A percentile compares a stretch with the other conserved stretches of the same genome.
Evolutionary conservation across 352 stramenopile genomes (phyloP).

Genomic region (Detonula confervacea): DNA sequence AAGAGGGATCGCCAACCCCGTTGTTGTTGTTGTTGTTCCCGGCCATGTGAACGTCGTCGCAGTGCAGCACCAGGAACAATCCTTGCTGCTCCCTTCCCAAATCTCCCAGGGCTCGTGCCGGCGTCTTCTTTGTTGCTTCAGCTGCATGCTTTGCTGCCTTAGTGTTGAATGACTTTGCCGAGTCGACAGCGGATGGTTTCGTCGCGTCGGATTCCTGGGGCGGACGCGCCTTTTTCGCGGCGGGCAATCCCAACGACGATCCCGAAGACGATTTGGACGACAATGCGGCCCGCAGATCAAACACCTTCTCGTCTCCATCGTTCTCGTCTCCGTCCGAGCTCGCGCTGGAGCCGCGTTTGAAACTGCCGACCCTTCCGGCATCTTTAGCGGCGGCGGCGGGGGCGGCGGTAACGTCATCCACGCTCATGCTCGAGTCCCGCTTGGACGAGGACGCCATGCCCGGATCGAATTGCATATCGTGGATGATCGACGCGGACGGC

Average conservation of each 20-base stretch:
- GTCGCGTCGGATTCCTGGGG: too few relatives aligned
- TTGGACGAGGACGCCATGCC: conserved; percentile 45
- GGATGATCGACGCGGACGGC: conserved; percentile 20
- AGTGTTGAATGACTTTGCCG: too few relatives aligned
- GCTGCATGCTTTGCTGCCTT: too few relatives aligned
- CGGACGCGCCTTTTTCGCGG: conserved; percentile 35
- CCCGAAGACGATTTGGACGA: conserved; percentile 27
- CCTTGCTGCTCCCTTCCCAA: conserved; percentile 81
- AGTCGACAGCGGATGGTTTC: too few relatives aligned
- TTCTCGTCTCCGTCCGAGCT: conserved; percentile 7
- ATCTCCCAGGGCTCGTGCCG: conserved; percentile 58
- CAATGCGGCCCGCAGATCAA: conserved; percentile 48
- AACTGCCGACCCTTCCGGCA: too few relatives aligned
- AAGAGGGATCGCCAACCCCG: too few relatives aligned
- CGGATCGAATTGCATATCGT: conserved; percentile 56
- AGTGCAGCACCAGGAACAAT: conserved; percentile 91
- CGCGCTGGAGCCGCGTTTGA: too few relatives aligned
- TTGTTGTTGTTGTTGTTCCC: too few relatives aligned
- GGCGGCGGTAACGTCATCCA: too few relatives aligned
- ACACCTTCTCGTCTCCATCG: conserved; percentile 17
- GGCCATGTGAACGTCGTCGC: conserved; percentile 92
- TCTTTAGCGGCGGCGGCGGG: too few relatives aligned
- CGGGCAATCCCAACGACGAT: neutral
- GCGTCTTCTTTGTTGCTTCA: conserved; percentile 41
- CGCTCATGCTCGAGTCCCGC: conserved; percentile 8